Percentiles rank a stretch among this genome's conserved stretches.
Conservation (phyloP, 1,284 basidiomycete genomes). For the Schizopora paradoxa region DNA sequence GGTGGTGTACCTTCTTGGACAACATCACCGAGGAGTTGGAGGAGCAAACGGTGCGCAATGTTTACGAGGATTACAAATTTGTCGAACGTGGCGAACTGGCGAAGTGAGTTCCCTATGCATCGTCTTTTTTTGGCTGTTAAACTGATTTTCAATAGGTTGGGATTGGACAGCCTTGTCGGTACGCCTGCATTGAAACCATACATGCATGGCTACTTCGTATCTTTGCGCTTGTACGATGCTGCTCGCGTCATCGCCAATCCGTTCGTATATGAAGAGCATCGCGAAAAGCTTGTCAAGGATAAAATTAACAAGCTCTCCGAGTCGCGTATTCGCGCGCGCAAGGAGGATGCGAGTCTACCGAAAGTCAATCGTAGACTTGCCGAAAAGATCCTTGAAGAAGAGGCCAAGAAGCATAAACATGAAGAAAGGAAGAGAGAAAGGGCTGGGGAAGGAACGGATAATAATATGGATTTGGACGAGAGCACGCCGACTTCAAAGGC, state of each 20-base stretch:
- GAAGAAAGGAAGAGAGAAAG: conserved; percentile 56
- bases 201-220: conserved; percentile 99
- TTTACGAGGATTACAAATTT: conserved; percentile 98
- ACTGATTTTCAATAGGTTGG: conserved; percentile 49
- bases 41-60: conserved; percentile 69
- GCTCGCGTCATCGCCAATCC: conserved; percentile 96
- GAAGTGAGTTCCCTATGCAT: conserved; percentile 47
- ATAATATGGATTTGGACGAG: conserved; percentile 31
- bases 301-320: conserved; percentile 94
- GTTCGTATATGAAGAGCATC: conserved; percentile 91
- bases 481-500: conserved; percentile 27
- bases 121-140: conserved; percentile 16
- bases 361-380: conserved; percentile 94
- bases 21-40: conserved; percentile 98
- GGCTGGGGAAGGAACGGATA: conserved; percentile 37
- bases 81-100: conserved; percentile 85
- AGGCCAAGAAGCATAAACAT: conserved; percentile 61
- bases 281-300: conserved; percentile 81
- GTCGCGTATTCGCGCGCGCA: conserved; percentile 81
- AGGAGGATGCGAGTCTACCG: conserved; percentile 52
- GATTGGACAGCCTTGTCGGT: conserved; percentile 91
- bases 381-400: conserved; percentile 74
- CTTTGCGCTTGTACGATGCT: conserved; percentile 92
- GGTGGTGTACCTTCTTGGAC: conserved; percentile 97
- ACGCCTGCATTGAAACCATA: conserved; percentile 95